Evolutionary conservation across 495 filamentous ascomycete species (phyloP).

Genomic region (Neohortaea acidophila): DNA sequence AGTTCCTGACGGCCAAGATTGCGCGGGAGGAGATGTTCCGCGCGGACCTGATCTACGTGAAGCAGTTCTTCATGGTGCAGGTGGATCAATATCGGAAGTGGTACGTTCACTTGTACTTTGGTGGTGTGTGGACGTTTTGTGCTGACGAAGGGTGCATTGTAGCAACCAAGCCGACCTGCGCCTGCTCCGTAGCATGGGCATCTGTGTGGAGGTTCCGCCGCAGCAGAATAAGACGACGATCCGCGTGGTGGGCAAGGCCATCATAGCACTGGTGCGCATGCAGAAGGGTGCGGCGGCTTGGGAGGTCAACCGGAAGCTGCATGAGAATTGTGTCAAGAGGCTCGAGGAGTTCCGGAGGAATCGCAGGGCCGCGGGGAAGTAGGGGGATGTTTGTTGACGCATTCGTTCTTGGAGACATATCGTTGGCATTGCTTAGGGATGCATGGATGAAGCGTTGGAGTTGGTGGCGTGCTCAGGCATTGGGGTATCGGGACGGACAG

Average conservation of each 20-base stretch:
- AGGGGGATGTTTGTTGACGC: not conserved
- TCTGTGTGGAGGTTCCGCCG: conserved; percentile 34
- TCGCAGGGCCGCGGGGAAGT: not conserved
- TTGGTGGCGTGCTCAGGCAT: too few relatives aligned
- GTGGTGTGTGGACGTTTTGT: not conserved
- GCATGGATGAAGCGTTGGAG: too few relatives aligned
- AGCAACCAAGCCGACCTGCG: conserved; percentile 86
- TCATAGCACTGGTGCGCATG: conserved; percentile 44
- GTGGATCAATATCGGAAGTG: conserved; percentile 69
- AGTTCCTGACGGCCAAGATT: conserved; percentile 68
- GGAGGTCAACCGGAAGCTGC: conserved; percentile 23
- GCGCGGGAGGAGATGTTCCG: conserved; percentile 68
- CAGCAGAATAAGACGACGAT: conserved; percentile 31
- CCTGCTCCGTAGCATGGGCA: conserved; percentile 66
- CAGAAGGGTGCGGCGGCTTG: conserved; percentile 36
- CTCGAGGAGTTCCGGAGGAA: conserved; percentile 7
- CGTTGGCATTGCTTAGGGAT: too few relatives aligned
- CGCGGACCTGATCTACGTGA: conserved; percentile 59
- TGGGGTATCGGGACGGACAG: too few relatives aligned
- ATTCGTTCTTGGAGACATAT: too few relatives aligned
- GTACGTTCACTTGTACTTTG: conserved; percentile 39
- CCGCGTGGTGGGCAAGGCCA: conserved; percentile 34
- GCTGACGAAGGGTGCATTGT: conserved; percentile 21
- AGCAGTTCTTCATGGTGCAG: conserved; percentile 63
- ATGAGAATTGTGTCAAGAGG: conserved; percentile 17